phyloP scores from a whole-genome alignment of 2,329 filamentous ascomycete genomes.

The Rasamsonia emersonii region DNA sequence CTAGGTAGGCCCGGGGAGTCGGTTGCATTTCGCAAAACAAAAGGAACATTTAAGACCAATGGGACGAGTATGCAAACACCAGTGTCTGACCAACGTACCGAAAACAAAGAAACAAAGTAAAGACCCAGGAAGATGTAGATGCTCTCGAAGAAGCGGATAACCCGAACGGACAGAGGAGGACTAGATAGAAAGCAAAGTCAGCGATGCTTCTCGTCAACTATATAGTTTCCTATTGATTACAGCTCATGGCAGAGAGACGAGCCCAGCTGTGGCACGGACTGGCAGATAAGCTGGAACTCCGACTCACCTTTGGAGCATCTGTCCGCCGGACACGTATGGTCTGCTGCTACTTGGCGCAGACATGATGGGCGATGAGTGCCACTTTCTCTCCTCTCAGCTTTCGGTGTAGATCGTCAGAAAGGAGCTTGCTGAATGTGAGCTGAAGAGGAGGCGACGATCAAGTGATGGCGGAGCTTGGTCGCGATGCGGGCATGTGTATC shows the following conservation, averaged over 20 bases:
- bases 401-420: too few relatives aligned
- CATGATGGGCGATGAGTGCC: conserved; percentile 28
- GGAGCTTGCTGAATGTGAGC: too few relatives aligned
- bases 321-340: conserved; percentile 34
- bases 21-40: background rate
- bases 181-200: conserved; percentile 17
- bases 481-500: too few relatives aligned
- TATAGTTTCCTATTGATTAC: too few relatives aligned
- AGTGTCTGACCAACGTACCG: conserved; percentile 24
- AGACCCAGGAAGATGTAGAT: conserved; percentile 41
- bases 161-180: conserved; percentile 36
- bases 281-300: conserved; percentile 2
- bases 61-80: background rate
- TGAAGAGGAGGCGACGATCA: too few relatives aligned
- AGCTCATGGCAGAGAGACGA: too few relatives aligned
- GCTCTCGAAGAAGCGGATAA: conserved; percentile 32
- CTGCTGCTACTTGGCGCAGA: conserved; percentile 18
- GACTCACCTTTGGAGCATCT: conserved; percentile 27
- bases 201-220: conserved; percentile 2
- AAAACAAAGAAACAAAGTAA: conserved; percentile 41
- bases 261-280: conserved; percentile 3
- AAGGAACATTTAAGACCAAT: background rate
- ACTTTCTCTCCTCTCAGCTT: too few relatives aligned
- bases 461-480: too few relatives aligned
- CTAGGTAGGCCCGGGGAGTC: background rate